Evolutionary conservation across 2,329 filamentous ascomycete species (phyloP).

Genomic region (Alternaria triticimaculans): DNA sequence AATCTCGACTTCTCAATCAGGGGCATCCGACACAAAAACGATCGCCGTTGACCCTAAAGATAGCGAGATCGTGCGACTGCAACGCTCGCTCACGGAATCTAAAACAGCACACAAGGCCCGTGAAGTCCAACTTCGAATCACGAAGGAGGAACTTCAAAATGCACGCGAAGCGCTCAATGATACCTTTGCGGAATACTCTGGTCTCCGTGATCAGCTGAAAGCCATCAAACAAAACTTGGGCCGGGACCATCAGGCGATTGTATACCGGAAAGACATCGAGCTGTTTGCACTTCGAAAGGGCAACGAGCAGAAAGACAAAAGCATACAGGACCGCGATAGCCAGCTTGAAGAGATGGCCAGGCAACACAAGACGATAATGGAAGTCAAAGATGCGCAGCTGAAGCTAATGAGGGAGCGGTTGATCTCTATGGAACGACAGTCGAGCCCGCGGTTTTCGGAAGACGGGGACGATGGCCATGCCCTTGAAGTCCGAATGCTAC

Average conservation of each 20-base stretch:
- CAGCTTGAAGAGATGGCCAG: slow-evolving; percentile 34
- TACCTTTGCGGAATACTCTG: slow-evolving; percentile 38
- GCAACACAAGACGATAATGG: slow-evolving; percentile 35
- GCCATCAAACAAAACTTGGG: slow-evolving; percentile 38
- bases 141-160: slow-evolving; percentile 36
- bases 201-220: slow-evolving; percentile 40
- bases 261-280: slow-evolving; percentile 48
- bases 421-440: slow-evolving; percentile 30
- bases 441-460: slow-evolving; percentile 17
- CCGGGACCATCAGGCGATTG: slow-evolving; percentile 40
- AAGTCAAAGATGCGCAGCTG: slow-evolving; percentile 41
- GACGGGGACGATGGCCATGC: slow-evolving; percentile 34
- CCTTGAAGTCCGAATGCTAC: slow-evolving; percentile 38
- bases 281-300: slow-evolving; percentile 46
- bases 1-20: slow-evolving; percentile 7
- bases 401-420: slow-evolving; percentile 39
- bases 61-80: slow-evolving; percentile 39
- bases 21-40: slow-evolving; percentile 8
- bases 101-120: slow-evolving; percentile 37
- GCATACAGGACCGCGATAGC: slow-evolving; percentile 38
- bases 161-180: slow-evolving; percentile 38
- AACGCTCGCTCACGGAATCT: slow-evolving; percentile 30
- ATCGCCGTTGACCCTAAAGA: slow-evolving; percentile 26
- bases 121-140: slow-evolving; percentile 33
- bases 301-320: slow-evolving; percentile 45